Evolutionary conservation across 345 rosid genomes (phyloP), one percentile per base, ranked within the genome.

Genomic region (Euphorbia pulcherrima): DNA sequence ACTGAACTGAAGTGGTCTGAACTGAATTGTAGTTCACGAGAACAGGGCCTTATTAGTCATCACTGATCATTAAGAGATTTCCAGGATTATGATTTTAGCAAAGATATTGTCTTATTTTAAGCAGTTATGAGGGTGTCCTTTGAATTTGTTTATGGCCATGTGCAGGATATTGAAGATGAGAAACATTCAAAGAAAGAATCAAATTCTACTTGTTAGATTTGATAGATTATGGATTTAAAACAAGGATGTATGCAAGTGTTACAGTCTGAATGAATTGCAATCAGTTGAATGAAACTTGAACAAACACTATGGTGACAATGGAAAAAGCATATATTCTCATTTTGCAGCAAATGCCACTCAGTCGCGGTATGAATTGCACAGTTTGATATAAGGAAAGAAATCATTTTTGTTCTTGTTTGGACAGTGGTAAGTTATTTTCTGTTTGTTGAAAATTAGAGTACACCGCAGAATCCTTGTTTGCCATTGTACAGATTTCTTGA

Each of bases 101-200:
- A 52, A 53, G 11, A 14, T 16, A 13, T 18, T 26, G n/a, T 37
- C 66, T 62, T 24, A 0, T 13, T 26, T 63, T 44, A 27, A 52
- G 37, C 55, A 30, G 5, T 5, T 57, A 16, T 44, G 0, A 21
- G n/a, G 27, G 20, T 13, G 5, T 6, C 16, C 10, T 40, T 12
- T 5, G 8, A 65, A 65, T 46, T 60, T 41, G n/a, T n/a, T n/a
- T 26, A 39, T 68, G 63, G 41, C 50, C 6, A 39, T 69, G 63
- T 72, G 62, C 80, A 88, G 94, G 94, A 86, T 72, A 81, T 79
- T 73, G 91, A 88, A 72, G 89, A 82, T 60, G 91, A 86, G 68
- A 86, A 74, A 81, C 73, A 76, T 47, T 33, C 28, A 21, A 78
- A 75, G 73, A 72, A 72, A 64, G 41, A 39, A 17, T 39, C 59